phyloP scores from a whole-genome alignment of 1,284 basidiomycete genomes.

The Irpex sp. region DNA sequence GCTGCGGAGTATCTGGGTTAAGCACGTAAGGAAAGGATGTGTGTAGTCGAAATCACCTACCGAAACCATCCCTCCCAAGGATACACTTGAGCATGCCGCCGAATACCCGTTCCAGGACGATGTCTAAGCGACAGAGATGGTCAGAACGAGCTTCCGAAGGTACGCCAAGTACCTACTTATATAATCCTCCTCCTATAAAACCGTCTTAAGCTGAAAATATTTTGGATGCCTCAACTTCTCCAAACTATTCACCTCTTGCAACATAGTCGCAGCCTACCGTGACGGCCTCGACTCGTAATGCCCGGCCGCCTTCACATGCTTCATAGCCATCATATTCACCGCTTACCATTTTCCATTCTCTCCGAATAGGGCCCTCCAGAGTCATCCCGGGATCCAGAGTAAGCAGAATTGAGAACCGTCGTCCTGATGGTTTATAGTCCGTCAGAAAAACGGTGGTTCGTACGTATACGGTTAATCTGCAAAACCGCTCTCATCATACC shows the following conservation, averaged over 20 bases:
- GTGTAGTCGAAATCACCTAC: slow-evolving; percentile 38
- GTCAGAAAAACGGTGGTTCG: too few species aligned
- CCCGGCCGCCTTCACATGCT: slow-evolving; percentile 28
- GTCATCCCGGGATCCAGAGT: too few species aligned
- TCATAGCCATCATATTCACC: slow-evolving; percentile 71
- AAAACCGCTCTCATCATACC: too few species aligned
- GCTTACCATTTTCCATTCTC: slow-evolving; percentile 62
- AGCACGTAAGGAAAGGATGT: not conserved
- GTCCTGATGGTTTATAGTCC: too few species aligned
- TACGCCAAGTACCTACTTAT: slow-evolving; percentile 51
- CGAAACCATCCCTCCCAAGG: slow-evolving; percentile 49
- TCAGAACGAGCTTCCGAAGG: not conserved
- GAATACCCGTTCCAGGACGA: slow-evolving; percentile 77
- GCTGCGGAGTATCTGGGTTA: slow-evolving; percentile 32
- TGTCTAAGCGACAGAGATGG: slow-evolving; percentile 41
- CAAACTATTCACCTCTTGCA: slow-evolving; percentile 73
- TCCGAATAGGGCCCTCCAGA: slow-evolving; percentile 55
- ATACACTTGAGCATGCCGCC: slow-evolving; percentile 91
- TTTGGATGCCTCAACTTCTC: slow-evolving; percentile 74
- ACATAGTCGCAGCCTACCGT: not conserved
- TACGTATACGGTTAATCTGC: too few species aligned
- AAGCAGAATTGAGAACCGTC: too few species aligned
- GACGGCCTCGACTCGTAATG: slow-evolving; percentile 22
- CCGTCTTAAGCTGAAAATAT: slow-evolving; percentile 79
- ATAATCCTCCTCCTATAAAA: slow-evolving; percentile 60